Evolutionary conservation across 495 filamentous ascomycete species (phyloP), one percentile per base, ranked within the genome.

Genomic region (Talaromyces wortmannii): DNA sequence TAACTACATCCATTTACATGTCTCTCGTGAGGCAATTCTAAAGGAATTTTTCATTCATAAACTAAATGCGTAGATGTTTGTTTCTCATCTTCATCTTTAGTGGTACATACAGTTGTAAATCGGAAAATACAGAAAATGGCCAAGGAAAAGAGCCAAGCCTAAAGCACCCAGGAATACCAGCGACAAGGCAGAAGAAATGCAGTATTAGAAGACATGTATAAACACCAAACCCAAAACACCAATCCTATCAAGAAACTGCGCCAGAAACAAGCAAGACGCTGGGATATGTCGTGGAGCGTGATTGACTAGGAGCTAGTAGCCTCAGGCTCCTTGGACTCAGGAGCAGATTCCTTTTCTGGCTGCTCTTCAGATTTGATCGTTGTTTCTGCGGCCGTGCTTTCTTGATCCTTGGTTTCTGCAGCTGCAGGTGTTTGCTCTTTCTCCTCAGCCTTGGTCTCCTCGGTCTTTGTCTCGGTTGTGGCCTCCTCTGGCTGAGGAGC

Each of bases 221-320:
- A 57, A 31, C 40, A 54, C 55, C 49, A 61, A 65, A 45, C 11
- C 61, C 69, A 63, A 69, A 76, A 74, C 69, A 72, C 72, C 71
- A 64, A 64, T 63, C 65, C 57, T 67, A 65, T 70, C 66, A 63
- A 61, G 63, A 70, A 67, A 49, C 70, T 75, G 66, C 72, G 72
- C 74, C 71, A 63, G 62, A 55, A 67, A 61, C 56, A 53, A 51
- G 55, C 57, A 56, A 59, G 47, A 45, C 57, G 52, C 53, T 55
- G 55, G 59, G 59, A 59, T 57, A 62, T 53, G 58, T 58, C 55
- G 61, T 48, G 52, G 47, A 52, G 51, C 29, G 52, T 45, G 51
- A 23, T 49, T 52, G 10, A 12, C 57, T 67, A 76, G 48, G 64
- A 63, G 55, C 74, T 67, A 36, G 61, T 64, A 64, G 66, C 68